Conservation (phyloP, 768 basidiomycete genomes). For the Amanita brunnescens region DNA sequence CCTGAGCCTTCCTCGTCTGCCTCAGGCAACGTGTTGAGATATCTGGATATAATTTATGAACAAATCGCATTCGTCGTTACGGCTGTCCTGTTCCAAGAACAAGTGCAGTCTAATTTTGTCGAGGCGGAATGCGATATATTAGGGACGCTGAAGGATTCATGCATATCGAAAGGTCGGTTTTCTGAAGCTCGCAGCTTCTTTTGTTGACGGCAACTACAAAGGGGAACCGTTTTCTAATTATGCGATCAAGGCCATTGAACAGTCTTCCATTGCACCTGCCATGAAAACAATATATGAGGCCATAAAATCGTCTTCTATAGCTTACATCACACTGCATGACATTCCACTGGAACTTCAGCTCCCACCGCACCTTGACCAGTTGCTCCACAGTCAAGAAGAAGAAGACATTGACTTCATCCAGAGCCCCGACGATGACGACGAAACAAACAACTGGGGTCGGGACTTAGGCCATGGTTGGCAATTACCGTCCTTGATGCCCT, state of each 20-base stretch:
- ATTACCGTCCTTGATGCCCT: conserved; percentile 69
- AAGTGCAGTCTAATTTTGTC: conserved; percentile 80
- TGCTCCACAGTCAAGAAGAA: conserved; percentile 61
- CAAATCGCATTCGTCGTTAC: conserved; percentile 86
- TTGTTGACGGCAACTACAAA: conserved; percentile 18
- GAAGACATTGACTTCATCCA: conserved; percentile 43
- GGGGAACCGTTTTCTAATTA: conserved; percentile 55
- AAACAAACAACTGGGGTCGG: conserved; percentile 49
- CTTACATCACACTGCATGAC: conserved; percentile 69
- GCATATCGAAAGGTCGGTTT: conserved; percentile 48
- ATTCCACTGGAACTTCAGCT: conserved; percentile 82
- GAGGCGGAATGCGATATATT: conserved; percentile 72
- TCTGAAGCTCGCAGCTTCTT: conserved; percentile 4
- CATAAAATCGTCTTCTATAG: conserved; percentile 67
- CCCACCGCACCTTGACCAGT: conserved; percentile 67
- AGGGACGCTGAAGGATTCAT: conserved; percentile 61
- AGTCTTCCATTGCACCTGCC: conserved; percentile 67
- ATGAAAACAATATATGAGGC: conserved; percentile 76
- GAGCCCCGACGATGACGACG: conserved; percentile 46
- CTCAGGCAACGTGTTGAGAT: conserved; percentile 66
- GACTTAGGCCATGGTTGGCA: conserved; percentile 68
- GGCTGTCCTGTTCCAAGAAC: conserved; percentile 88
- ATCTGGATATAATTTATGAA: conserved; percentile 83
- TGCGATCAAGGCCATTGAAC: conserved; percentile 46
- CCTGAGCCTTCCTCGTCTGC: conserved; percentile 86